These are phyloP conservation scores for Lachnum nothofagi DNA, from an alignment of 2,329 filamentous ascomycete species.

Conservation along the genomic window DNA sequence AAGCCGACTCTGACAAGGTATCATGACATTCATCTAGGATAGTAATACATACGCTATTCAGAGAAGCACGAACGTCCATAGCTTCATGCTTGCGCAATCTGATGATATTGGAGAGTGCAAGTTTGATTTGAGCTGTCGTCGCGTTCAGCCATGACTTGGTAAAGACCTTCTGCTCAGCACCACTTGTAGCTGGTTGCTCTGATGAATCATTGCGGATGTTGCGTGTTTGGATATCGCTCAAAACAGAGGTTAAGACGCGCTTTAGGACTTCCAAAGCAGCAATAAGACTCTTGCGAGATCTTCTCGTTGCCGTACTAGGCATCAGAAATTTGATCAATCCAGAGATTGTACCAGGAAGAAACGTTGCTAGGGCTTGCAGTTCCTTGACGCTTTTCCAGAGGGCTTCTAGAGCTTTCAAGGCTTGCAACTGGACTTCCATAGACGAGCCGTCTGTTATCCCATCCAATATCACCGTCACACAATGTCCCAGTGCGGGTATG, in stretches of 20 bases:
- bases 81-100: constrained; percentile 69
- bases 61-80: constrained; percentile 59
- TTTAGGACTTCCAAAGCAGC: constrained; percentile 55
- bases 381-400: constrained; percentile 63
- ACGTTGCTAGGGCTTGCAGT: constrained; percentile 70
- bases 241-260: constrained; percentile 47
- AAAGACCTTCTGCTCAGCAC: constrained; percentile 36
- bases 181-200: constrained; percentile 25
- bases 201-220: constrained; percentile 27
- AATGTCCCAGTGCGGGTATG: constrained; percentile 75
- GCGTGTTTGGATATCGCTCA: constrained; percentile 54
- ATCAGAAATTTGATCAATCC: constrained; percentile 66
- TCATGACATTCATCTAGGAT: constrained; percentile 73
- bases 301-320: constrained; percentile 58
- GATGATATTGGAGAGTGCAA: constrained; percentile 72
- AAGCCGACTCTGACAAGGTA: constrained; percentile 63
- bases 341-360: constrained; percentile 84
- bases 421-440: constrained; percentile 64
- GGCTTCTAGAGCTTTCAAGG: constrained; percentile 58
- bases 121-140: constrained; percentile 73
- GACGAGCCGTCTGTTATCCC: constrained; percentile 61
- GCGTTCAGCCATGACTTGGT: constrained; percentile 67
- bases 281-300: constrained; percentile 60
- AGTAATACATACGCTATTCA: constrained; percentile 67
- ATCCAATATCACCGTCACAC: constrained; percentile 74